Evolutionary conservation across 176 grass and related monocot species (phyloP), one percentile per base, ranked within the genome.

Genomic region (Saccharum spontaneum): DNA sequence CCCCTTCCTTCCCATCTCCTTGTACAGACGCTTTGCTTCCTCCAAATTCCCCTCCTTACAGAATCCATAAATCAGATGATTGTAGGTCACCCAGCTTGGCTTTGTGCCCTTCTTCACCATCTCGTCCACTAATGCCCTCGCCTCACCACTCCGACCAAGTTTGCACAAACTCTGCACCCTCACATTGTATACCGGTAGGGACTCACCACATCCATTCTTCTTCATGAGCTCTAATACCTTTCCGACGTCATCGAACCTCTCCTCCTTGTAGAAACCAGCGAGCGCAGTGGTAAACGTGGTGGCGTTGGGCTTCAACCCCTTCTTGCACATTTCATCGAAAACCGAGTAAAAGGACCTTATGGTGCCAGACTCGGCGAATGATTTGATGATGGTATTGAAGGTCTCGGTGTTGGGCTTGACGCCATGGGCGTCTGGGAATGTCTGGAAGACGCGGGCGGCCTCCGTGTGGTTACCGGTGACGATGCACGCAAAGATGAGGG

Each of bases 141-240:
- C 93, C 54, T 93, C 91, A 13, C 28, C 71, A 13, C 73, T 73
- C 38, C 87, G 82, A 70, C 90, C 81, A 12, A 98, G 82, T 80
- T 98, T 98, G 91, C 95, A 98, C 62, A 95, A 81, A 75, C 91
- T 89, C 80, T 93, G 87, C 24, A 98, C 69, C 87, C 92, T 92
- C 30, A 82, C 87, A 84, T 98, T 95, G 85, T 93, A 95, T 33
- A 80, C 79, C 33, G 44, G 69, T 17, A 93, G 79, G 3, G 91
- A 72, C 6, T 90, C 87, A 6, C 80, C 79, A 43, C 86, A 93
- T 3, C 83, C 75, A 50, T 95, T 89, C 68, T 91, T 90, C 76
- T 85, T 95, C 96, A 98, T 98, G 68, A 98, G 89, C 71, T 81
- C 83, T 68, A 95, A 82, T 22, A 95, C 91, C 81, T 95, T 93